Base-by-base conservation (phyloP, 202 grass and related monocot genomes). In the Setaria viridis region DNA sequence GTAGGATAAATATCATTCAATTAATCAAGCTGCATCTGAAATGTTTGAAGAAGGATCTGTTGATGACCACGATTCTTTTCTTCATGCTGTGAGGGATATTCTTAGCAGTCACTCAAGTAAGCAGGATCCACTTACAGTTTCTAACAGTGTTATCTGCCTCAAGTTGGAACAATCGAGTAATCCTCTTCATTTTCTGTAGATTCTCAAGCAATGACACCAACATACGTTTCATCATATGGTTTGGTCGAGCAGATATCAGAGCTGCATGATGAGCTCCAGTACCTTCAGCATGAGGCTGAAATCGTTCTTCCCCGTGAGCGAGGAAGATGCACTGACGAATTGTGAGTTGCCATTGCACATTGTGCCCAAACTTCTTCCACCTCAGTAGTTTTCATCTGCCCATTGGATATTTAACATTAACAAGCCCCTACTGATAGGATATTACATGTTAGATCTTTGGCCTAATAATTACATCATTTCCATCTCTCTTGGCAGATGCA, bases 41-140 rank as follows among this genome's bases (percentile, higher is more conserved):
- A 82, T 90, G 56, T 87, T 91, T 91, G 93, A 95, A 84, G 91
- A 95, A 89, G 96, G 96, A 34, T 87, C 91, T 77, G 82, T 98
- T 86, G 91, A 98, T 84, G 96, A 98, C 42, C 82, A 82, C 19
- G 96, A 95, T 90, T 91, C 86, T 49, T 94, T 92, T 78, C 90
- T 98, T 13, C 93, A 95, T 91, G 79, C 86, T 73, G 88, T 94
- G 47, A 87, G 89, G 66, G 93, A 95, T 93, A 92, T 98, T 49
- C 84, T 98, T 82, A 89, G 91, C 72, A 90, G 89, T 82, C 81
- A 92, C 50, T 98, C 86, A 35, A 89, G 95, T 95, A 94, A 80
- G 66, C 63, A 70, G 16, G 35, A 34, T 67, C 74, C 20, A 19
- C 43, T 62, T 45, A 14, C 19, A 74, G 84, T 46, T 45, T 62